Conservation (phyloP, 495 filamentous ascomycete genomes). For the Xylaria bambusicola region DNA sequence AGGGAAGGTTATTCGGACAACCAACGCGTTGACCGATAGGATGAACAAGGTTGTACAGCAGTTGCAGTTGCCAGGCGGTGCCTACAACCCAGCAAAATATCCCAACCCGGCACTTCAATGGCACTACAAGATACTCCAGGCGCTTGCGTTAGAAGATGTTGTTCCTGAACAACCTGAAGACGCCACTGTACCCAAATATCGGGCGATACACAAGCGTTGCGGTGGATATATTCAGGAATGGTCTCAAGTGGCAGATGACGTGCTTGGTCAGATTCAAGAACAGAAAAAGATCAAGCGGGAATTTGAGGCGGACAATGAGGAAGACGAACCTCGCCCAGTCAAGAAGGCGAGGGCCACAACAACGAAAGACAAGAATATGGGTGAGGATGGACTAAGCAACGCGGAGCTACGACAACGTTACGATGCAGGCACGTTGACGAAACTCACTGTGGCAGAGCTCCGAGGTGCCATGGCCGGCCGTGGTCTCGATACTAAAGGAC, state of each 20-base stretch:
- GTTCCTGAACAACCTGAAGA: constrained; percentile 79
- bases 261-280: constrained; percentile 26
- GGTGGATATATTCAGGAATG: constrained; percentile 77
- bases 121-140: constrained; percentile 95
- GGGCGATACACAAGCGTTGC: constrained; percentile 78
- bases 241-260: constrained; percentile 52
- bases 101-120: constrained; percentile 96
- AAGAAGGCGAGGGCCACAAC: constrained; percentile 41
- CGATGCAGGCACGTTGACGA: constrained; percentile 62
- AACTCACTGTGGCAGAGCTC: constrained; percentile 70
- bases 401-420: constrained; percentile 59
- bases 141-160: constrained; percentile 89
- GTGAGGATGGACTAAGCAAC: constrained; percentile 48
- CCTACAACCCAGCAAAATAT: constrained; percentile 82
- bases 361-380: constrained; percentile 20
- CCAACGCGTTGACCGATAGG: constrained; percentile 70
- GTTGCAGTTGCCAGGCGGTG: constrained; percentile 82
- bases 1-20: constrained; percentile 54
- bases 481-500: constrained; percentile 62
- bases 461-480: constrained; percentile 68
- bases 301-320: constrained; percentile 34
- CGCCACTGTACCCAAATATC: constrained; percentile 80
- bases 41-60: constrained; percentile 85
- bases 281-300: constrained; percentile 47
- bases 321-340: constrained; percentile 38